Conservation (phyloP, 441 rosid genomes). For the Iberis amara region DNA sequence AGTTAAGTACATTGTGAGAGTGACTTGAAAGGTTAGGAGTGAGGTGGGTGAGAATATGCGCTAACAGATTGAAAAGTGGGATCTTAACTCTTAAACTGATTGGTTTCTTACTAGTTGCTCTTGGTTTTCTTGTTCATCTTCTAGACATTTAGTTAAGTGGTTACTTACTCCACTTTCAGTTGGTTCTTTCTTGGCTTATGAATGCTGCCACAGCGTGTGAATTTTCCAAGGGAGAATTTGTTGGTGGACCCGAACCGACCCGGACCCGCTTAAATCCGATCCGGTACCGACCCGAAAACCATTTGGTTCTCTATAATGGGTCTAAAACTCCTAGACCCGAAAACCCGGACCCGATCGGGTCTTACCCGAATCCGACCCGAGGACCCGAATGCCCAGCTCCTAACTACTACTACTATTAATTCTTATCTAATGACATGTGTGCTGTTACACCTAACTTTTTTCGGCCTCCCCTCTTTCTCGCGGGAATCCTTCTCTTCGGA, state of each 20-base stretch:
- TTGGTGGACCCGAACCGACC: constrained; percentile 36
- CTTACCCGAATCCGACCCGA: too few species aligned
- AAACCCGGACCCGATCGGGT: too few species aligned
- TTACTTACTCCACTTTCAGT: constrained; percentile 38
- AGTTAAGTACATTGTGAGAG: constrained; percentile 9
- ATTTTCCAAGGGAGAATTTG: constrained; percentile 83
- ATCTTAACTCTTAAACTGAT: background rate
- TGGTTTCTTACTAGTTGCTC: constrained; percentile 1
- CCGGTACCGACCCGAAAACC: too few species aligned
- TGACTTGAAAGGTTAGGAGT: constrained; percentile 4
- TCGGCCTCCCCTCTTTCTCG: too few species aligned
- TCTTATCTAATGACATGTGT: too few species aligned
- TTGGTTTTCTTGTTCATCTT: background rate
- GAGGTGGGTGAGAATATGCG: constrained; percentile 7
- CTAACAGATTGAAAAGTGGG: background rate
- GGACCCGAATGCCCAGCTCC: too few species aligned
- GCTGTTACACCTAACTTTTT: too few species aligned
- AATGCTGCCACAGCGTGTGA: constrained; percentile 96
- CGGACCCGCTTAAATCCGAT: too few species aligned
- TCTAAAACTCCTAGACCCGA: too few species aligned
- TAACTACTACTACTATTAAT: too few species aligned
- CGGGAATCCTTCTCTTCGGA: too few species aligned
- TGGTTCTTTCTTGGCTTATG: constrained; percentile 99
- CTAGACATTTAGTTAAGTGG: background rate
- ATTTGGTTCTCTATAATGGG: too few species aligned